Base-by-base conservation (phyloP, 2,329 filamentous ascomycete species). In the Coniochaeta pulveracea region DNA sequence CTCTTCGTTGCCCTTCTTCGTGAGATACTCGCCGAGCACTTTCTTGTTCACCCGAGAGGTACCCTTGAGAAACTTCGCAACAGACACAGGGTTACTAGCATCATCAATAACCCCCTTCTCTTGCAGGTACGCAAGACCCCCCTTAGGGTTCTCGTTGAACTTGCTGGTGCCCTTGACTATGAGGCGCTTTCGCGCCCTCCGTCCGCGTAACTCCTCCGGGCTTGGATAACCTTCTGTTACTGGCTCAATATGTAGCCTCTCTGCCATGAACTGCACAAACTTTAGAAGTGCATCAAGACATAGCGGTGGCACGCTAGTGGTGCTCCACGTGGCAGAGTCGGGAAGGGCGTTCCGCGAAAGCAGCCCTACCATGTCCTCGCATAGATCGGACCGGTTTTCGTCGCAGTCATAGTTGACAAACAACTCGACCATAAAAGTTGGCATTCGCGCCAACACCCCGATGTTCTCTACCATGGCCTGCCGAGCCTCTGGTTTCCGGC, bases 351-450 rank as follows among this genome's bases (percentile, higher is more conserved):
- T 98, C 37, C 91, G 75, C 14, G 91, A 89, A 11, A 98, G 64
- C 21, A 98, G 69, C 1, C 91, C 89, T 39, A 98, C 76, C 72
- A 96, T 82, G 50, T 98, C 93, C 60, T 94, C 84, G 49, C 91
- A 98, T 5, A 98, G 62, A 58, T 98, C 91, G 33, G 79, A 80
- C 32, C 88, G 75, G 50, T 98, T 85, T 34, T 85, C 78, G 49
- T 96, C 88, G 49, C 89, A 98, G 55, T 98, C 91, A 51, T 96
- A 98, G 56, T 98, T 98, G 57, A 96, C 77, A 52, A 95, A 98
- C 6, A 98, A 68, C 55, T 98, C 93, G 9, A 82, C 77, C 76
- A 96, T 86, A 51, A 93, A 98, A 26, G 79, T 88, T 1, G 91
- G 86, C 65, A 98, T 94, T 26, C 93, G 74, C 23, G 86, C 84